Base-by-base conservation (phyloP, 2,329 filamentous ascomycete species). In the Cordyceps militaris region DNA sequence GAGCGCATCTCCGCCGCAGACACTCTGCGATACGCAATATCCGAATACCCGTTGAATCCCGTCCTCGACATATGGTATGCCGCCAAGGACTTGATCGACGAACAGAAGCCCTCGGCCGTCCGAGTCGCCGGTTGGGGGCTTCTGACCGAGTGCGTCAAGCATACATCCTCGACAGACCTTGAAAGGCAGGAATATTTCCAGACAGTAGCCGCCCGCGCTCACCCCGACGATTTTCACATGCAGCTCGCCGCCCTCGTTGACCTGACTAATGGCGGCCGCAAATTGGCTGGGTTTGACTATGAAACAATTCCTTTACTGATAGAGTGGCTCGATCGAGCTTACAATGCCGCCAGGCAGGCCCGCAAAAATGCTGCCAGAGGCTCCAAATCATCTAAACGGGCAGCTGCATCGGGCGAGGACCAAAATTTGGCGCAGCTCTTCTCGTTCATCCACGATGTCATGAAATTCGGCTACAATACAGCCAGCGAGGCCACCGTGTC, bases 401-500 rank as follows among this genome's bases (percentile, higher is more conserved):
- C 69, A 8, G 68, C 72, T 23, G 68, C 67, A 5, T 72, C 73
- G 3, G 76, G 74, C 28, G 83, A 86, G 65, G 84, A 87, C 60
- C 79, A 79, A 62, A 85, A 83, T 64, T 74, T 91, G 55, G 73
- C 79, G 2, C 79, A 81, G 49, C 71, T 91, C 2, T 90, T 91
- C 65, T 71, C 75, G 13, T 88, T 85, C 62, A 77, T 87, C 56
- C 79, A 80, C 58, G 83, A 88, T 61, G 77, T 89, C 56, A 83
- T 89, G 73, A 90, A 89, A 67, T 91, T 89, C 75, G 89, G 86
- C 67, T 87, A 85, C 68, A 87, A 85, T 63, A 79, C 84, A 32
- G 83, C 87, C 24, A 79, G 80, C 61, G 85, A 88, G 61, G 71
- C 77, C 32, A 81, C 86, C 47, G 76, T 88, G 21, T 78, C 78